phyloP scores from a whole-genome alignment of 2,329 filamentous ascomycete species.

The Botryosphaeria dothidea region DNA sequence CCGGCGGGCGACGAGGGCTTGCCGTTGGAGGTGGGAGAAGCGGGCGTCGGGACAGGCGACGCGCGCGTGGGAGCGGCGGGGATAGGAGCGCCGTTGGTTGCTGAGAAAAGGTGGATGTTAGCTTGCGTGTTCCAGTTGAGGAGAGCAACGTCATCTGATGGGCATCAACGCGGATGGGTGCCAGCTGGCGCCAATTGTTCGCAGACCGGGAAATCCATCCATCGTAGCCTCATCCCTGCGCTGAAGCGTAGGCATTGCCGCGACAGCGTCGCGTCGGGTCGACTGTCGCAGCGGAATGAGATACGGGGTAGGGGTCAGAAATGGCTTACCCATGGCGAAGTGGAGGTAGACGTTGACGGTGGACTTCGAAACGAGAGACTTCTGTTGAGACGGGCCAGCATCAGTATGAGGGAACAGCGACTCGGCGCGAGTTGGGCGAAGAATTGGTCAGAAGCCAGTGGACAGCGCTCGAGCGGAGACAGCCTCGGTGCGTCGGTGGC shows the following conservation, averaged over 20 bases:
- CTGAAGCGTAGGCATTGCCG: not conserved
- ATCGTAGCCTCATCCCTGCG: not conserved
- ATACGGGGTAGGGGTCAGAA: slow-evolving; percentile 10
- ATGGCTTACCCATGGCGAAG: slow-evolving; percentile 40
- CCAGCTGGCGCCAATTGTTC: slow-evolving; percentile 6
- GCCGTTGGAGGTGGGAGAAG: slow-evolving; percentile 49
- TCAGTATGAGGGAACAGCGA: slow-evolving; percentile 27
- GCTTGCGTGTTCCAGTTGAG: slow-evolving; percentile 9
- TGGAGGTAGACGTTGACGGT: slow-evolving; percentile 31
- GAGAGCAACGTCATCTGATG: slow-evolving; percentile 1
- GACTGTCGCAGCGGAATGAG: not conserved
- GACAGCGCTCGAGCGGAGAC: slow-evolving; percentile 34
- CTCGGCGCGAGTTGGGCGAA: slow-evolving; percentile 19
- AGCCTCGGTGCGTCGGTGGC: slow-evolving; percentile 19
- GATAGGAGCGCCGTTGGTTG: slow-evolving; percentile 48
- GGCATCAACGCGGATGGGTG: slow-evolving; percentile 2
- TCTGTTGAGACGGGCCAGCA: slow-evolving; percentile 25
- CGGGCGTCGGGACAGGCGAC: slow-evolving; percentile 45
- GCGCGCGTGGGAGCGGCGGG: slow-evolving; percentile 41
- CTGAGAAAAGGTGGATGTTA: slow-evolving; percentile 30
- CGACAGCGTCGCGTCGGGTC: not conserved
- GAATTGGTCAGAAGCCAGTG: slow-evolving; percentile 22
- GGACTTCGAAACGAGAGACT: slow-evolving; percentile 36
- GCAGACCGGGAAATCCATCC: not conserved
- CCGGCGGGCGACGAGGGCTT: slow-evolving; percentile 51